Percentiles rank a stretch among this genome's conserved stretches.
Conservation (phyloP, 2,329 filamentous ascomycete genomes). For the Neonectria magnoliae region DNA sequence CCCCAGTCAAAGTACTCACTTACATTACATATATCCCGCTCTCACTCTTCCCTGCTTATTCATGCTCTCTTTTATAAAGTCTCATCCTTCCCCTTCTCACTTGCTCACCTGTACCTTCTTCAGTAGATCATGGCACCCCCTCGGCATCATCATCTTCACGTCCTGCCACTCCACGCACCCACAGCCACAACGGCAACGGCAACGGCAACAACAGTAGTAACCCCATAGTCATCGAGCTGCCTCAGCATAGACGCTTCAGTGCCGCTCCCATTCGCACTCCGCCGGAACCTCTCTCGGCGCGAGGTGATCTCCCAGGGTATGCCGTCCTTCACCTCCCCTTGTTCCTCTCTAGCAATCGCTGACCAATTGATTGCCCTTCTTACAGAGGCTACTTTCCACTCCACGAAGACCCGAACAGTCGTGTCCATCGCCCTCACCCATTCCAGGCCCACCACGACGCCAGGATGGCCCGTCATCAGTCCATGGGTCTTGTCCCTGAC, state of each 20-base stretch:
- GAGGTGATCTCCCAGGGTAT: constrained; percentile 70
- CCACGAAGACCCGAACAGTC: constrained; percentile 63
- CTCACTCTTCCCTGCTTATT: constrained; percentile 21
- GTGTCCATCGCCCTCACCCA: constrained; percentile 61
- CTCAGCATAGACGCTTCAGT: constrained; percentile 53
- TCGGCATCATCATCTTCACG: constrained; percentile 34
- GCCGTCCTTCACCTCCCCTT: background rate
- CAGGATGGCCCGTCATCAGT: constrained; percentile 51
- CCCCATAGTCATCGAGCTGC: constrained; percentile 65
- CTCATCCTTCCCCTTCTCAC: background rate
- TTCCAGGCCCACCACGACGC: constrained; percentile 55
- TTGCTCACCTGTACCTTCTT: constrained; percentile 22
- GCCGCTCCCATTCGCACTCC: constrained; percentile 55
- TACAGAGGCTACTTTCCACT: constrained; percentile 68
- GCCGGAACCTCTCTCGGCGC: constrained; percentile 63
- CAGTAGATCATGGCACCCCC: constrained; percentile 30
- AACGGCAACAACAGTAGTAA: constrained; percentile 44
- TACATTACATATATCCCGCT: constrained; percentile 10
- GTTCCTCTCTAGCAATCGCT: constrained; percentile 2
- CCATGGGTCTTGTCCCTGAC: constrained; percentile 48
- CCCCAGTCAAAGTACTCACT: constrained; percentile 19
- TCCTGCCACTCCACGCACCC: constrained; percentile 33
- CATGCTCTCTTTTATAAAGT: background rate
- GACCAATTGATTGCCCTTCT: background rate
- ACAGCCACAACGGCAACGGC: constrained; percentile 23